Evolutionary conservation across 2,329 filamentous ascomycete species (phyloP).

Genomic region (Beauveria pseudobassiana): DNA sequence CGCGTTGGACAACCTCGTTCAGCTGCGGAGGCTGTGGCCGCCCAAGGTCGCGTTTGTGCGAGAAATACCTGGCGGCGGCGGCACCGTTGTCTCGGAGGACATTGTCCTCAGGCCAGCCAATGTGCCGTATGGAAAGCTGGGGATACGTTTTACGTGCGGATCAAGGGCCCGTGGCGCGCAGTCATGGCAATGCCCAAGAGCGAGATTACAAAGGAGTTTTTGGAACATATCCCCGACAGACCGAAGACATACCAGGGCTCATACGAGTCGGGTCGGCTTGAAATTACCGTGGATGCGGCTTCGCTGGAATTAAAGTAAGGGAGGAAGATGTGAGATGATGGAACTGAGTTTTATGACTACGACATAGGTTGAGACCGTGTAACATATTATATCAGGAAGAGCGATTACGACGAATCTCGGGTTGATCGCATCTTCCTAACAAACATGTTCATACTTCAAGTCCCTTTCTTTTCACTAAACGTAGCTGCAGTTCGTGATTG

Average conservation of each 20-base stretch:
- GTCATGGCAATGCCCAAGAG: conserved; percentile 24
- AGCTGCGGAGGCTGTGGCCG: conserved; percentile 28
- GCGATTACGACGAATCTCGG: too few species aligned
- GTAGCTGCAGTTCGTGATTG: too few species aligned
- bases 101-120: conserved; percentile 24
- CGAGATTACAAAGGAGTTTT: conserved; percentile 14
- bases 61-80: conserved; percentile 26
- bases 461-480: too few species aligned
- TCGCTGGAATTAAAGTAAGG: not conserved
- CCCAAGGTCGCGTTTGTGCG: conserved; percentile 25
- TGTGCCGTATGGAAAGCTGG: conserved; percentile 27
- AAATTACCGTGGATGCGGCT: not conserved
- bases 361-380: too few species aligned
- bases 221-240: not conserved
- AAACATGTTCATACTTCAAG: too few species aligned
- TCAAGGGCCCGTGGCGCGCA: conserved; percentile 28
- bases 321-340: too few species aligned
- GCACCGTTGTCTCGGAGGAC: conserved; percentile 23
- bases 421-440: not conserved
- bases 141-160: conserved; percentile 21
- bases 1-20: conserved; percentile 21
- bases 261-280: not conserved
- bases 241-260: not conserved
- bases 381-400: too few species aligned
- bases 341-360: not conserved